Evolutionary conservation across 192 early-diverging fungal genomes (phyloP).

Genomic region (Coemansia sp.): DNA sequence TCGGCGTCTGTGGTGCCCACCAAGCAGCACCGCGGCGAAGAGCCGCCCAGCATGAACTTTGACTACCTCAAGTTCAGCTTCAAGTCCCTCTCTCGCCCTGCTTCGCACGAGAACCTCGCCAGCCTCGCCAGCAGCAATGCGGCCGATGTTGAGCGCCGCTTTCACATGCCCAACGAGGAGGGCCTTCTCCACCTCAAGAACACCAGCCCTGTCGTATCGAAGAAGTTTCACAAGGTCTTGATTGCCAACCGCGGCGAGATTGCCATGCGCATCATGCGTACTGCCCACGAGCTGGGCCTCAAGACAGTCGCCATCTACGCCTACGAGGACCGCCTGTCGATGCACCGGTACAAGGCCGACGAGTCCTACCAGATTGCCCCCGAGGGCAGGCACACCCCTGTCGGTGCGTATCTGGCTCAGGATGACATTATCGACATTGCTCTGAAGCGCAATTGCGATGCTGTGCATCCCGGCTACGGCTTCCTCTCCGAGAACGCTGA

Average conservation of each 20-base stretch:
- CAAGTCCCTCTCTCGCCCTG: constrained; percentile 51
- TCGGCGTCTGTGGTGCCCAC: constrained; percentile 39
- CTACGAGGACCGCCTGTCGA: constrained; percentile 86
- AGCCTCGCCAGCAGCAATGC: constrained; percentile 24
- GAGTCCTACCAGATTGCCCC: constrained; percentile 95
- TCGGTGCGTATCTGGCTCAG: constrained; percentile 94
- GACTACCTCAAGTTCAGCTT: constrained; percentile 58
- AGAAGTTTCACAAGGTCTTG: constrained; percentile 57
- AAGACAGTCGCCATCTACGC: constrained; percentile 87
- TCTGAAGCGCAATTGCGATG: constrained; percentile 73
- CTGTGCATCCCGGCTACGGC: constrained; percentile 97
- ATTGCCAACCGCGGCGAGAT: constrained; percentile 79
- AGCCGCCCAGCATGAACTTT: constrained; percentile 53
- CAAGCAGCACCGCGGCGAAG: constrained; percentile 30
- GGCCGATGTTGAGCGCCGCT: constrained; percentile 53
- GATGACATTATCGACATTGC: constrained; percentile 92
- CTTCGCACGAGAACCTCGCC: constrained; percentile 49
- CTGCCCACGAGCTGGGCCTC: constrained; percentile 90
- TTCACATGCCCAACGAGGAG: constrained; percentile 60
- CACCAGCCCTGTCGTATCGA: constrained; percentile 51
- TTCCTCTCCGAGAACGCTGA: constrained; percentile 93
- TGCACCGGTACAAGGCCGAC: constrained; percentile 97
- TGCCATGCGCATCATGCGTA: constrained; percentile 91
- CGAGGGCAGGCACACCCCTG: constrained; percentile 75
- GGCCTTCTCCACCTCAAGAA: constrained; percentile 55